A percentile compares a stretch with the other conserved stretches of the same genome.
These are phyloP conservation scores for Alternaria rosae DNA, from an alignment of 2,329 filamentous ascomycete genomes.

Conservation along the genomic window DNA sequence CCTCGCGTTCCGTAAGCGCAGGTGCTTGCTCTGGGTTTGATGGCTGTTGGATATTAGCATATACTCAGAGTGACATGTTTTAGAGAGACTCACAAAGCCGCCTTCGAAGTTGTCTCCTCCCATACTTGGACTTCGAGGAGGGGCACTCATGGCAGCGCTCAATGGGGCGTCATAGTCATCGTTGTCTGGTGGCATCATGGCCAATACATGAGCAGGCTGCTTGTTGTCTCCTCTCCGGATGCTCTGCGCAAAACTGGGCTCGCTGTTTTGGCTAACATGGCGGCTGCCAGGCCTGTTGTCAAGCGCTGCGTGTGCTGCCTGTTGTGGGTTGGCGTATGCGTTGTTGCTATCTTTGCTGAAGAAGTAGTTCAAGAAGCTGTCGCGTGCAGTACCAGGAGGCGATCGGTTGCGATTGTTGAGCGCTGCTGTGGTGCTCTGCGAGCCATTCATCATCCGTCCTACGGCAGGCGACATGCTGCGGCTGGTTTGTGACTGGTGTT, in stretches of 20 bases:
- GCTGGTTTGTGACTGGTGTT: constrained; percentile 65
- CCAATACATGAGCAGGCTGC: constrained; percentile 53
- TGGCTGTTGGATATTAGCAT: constrained; percentile 42
- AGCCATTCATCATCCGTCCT: constrained; percentile 69
- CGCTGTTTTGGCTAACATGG: constrained; percentile 79
- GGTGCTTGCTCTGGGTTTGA: constrained; percentile 69
- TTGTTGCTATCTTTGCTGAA: constrained; percentile 89
- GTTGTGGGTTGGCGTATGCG: constrained; percentile 47
- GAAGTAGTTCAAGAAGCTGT: constrained; percentile 98
- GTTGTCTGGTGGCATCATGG: constrained; percentile 49
- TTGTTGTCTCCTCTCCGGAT: constrained; percentile 74
- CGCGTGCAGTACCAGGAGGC: constrained; percentile 70
- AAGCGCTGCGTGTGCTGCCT: constrained; percentile 51
- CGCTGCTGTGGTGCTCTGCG: constrained; percentile 63
- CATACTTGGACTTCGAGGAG: constrained; percentile 13
- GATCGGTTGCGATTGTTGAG: constrained; percentile 70
- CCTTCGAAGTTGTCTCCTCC: constrained; percentile 51
- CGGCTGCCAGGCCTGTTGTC: constrained; percentile 58
- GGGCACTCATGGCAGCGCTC: constrained; percentile 35
- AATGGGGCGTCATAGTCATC: constrained; percentile 53
- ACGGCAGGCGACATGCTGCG: constrained; percentile 86
- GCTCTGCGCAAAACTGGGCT: constrained; percentile 84
- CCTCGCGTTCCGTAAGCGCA: constrained; percentile 91
- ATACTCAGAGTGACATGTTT: not conserved
- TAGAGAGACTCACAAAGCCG: constrained; percentile 65